Evolutionary conservation across 768 basidiomycete species (phyloP).

Genomic region (Boletus rubescentipes): DNA sequence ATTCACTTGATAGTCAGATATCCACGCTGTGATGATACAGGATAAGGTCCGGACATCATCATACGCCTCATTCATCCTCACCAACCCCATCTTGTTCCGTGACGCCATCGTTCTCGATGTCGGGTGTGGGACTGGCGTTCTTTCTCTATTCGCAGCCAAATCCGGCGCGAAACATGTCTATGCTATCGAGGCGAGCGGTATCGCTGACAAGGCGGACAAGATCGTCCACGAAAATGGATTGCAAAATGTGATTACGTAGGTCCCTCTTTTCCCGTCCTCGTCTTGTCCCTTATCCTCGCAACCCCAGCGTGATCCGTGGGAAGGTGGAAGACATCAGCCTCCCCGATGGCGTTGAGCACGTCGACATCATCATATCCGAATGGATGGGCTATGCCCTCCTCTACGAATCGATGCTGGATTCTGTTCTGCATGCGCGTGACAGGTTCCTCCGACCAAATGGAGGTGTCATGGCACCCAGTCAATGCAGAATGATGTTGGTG

Average conservation of each 20-base stretch:
- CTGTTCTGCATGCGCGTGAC: constrained; percentile 86
- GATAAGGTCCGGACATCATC: constrained; percentile 92
- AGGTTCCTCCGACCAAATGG: constrained; percentile 67
- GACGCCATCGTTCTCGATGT: constrained; percentile 91
- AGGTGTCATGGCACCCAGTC: constrained; percentile 90
- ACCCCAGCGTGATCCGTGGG: constrained; percentile 70
- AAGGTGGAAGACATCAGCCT: constrained; percentile 87
- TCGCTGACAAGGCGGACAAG: constrained; percentile 72
- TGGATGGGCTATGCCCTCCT: constrained; percentile 96
- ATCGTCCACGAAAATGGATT: constrained; percentile 78
- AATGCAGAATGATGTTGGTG: constrained; percentile 81
- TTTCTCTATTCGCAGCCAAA: constrained; percentile 86
- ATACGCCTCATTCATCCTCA: constrained; percentile 89
- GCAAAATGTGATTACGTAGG: constrained; percentile 66
- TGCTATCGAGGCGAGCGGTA: constrained; percentile 87
- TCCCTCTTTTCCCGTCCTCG: constrained; percentile 9
- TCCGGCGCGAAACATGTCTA: constrained; percentile 90
- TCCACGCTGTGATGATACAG: constrained; percentile 95
- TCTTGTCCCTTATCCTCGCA: constrained; percentile 7
- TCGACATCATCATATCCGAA: constrained; percentile 95
- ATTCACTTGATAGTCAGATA: constrained; percentile 49
- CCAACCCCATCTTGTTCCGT: constrained; percentile 76
- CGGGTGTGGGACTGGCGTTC: constrained; percentile 93
- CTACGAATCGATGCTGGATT: constrained; percentile 98
- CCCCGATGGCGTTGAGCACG: constrained; percentile 68